phyloP scores from a whole-genome alignment of 2,329 filamentous ascomycete genomes.

The Aspergillus udagawae region DNA sequence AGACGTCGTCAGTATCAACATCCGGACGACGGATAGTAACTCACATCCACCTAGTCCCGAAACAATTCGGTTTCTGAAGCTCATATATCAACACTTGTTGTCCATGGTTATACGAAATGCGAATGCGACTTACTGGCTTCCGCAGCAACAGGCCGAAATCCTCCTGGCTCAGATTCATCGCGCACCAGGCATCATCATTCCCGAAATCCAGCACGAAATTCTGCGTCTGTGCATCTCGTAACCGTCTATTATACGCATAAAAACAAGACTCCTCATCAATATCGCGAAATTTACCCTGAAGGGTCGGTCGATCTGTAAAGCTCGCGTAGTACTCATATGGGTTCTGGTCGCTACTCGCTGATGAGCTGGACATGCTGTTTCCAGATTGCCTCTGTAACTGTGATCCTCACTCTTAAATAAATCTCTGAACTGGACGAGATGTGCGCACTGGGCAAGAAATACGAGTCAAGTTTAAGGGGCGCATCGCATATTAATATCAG shows the following conservation, averaged over 20 bases:
- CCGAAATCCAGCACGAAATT: slow-evolving; percentile 46
- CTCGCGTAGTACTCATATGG: slow-evolving; percentile 32
- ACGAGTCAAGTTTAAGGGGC: neutral
- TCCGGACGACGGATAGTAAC: slow-evolving; percentile 19
- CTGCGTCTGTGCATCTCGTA: slow-evolving; percentile 27
- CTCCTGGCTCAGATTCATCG: slow-evolving; percentile 31
- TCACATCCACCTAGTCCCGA: slow-evolving; percentile 67
- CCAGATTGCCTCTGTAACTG: neutral
- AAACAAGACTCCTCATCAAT: slow-evolving; percentile 37
- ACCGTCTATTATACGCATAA: slow-evolving; percentile 20
- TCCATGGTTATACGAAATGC: neutral
- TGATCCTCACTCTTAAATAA: neutral
- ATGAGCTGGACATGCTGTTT: slow-evolving; percentile 12
- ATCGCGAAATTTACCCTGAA: slow-evolving; percentile 29
- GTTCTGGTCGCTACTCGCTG: slow-evolving; percentile 9
- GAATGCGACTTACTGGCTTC: slow-evolving; percentile 25
- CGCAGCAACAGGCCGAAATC: slow-evolving; percentile 33
- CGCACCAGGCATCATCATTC: slow-evolving; percentile 39
- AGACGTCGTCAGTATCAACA: slow-evolving; percentile 5
- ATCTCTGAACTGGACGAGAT: neutral
- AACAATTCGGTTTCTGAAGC: slow-evolving; percentile 42
- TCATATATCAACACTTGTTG: neutral
- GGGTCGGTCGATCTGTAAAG: slow-evolving; percentile 14
- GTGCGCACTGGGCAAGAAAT: neutral
- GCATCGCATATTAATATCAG: neutral